These are phyloP conservation scores for Digitaria exilis DNA, from an alignment of 202 grass and related monocot genomes.

Conservation along the genomic window DNA sequence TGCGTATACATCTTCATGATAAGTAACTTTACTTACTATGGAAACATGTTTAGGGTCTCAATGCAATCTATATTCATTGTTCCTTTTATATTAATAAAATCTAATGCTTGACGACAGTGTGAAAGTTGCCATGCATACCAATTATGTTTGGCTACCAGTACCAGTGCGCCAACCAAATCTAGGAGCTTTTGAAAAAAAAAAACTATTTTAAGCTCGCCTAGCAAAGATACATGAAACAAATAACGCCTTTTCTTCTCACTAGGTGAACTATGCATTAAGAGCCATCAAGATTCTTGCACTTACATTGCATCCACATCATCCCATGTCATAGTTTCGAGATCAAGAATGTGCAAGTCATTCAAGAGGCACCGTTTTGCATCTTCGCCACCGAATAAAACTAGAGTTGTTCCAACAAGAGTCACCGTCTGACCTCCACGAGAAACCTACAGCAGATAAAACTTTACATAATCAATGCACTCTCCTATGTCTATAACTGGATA, in stretches of 20 bases:
- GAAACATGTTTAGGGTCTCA: neutral
- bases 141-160: constrained; percentile 14
- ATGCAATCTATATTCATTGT: neutral
- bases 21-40: neutral
- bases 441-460: constrained; percentile 58
- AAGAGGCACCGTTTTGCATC: constrained; percentile 98
- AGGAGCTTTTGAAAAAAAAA: neutral
- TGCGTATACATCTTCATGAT: neutral
- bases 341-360: constrained; percentile 99
- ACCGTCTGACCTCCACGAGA: constrained; percentile 94
- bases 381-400: constrained; percentile 97
- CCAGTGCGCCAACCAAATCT: neutral
- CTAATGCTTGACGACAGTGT: neutral
- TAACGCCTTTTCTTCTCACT: neutral
- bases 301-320: constrained; percentile 98
- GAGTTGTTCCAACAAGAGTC: constrained; percentile 84
- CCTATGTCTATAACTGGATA: constrained; percentile 10
- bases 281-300: constrained; percentile 51
- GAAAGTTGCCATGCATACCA: constrained; percentile 12
- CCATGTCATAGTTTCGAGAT: constrained; percentile 99
- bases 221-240: neutral
- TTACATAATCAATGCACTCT: constrained; percentile 23
- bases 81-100: constrained; percentile 2
- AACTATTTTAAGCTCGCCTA: neutral
- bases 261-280: constrained; percentile 12